Base-by-base conservation (phyloP, 1,284 basidiomycete species). In the Fistulinella cinereoalba region DNA sequence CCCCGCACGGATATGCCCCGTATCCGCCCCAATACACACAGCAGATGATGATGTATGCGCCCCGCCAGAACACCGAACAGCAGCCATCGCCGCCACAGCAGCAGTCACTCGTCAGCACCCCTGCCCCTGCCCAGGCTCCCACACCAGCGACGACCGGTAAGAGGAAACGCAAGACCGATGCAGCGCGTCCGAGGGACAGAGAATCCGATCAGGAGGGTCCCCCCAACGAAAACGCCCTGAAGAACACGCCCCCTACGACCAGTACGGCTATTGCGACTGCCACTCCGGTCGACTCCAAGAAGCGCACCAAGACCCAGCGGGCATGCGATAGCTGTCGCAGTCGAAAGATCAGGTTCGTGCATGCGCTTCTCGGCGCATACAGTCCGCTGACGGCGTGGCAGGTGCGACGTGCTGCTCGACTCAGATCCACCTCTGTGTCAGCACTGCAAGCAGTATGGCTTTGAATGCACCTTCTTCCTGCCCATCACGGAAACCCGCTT, bases 401-500 rank as follows among this genome's bases (percentile, higher is more conserved):
- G 90, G 62, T 93, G 89, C 67, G 89, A 93, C 61, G 75, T 91
- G 52, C 72, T 92, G 32, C 31, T 73, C 5, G 88, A 91, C 57
- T 66, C 76, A 22, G 88, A 92, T 7, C 86, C 89, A 0, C 82
- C 85, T 12, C 59, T 83, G 43, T 93, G 91, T 61, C 85, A 88
- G 57, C 90, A 93, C 64, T 92, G 90, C 74, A 87, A 89, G 57
- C 88, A 93, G 65, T 92, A 92, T 61, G 80, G 82, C 33, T 89
- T 93, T 56, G 92, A 94, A 56, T 97, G 93, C 67, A 96, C 93
- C 12, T 97, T 95, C 71, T 97, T 97, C 75, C 79, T 98, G 18
- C 96, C 96, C 41, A 98, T 99, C 60, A 93, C 95, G 16, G 96
- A 98, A 68, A 99, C 95, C 0, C 83, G 95, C 12, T 98, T 97